Conservation (phyloP, 805 yeast species). For the Dipodascopsis tothii region DNA sequence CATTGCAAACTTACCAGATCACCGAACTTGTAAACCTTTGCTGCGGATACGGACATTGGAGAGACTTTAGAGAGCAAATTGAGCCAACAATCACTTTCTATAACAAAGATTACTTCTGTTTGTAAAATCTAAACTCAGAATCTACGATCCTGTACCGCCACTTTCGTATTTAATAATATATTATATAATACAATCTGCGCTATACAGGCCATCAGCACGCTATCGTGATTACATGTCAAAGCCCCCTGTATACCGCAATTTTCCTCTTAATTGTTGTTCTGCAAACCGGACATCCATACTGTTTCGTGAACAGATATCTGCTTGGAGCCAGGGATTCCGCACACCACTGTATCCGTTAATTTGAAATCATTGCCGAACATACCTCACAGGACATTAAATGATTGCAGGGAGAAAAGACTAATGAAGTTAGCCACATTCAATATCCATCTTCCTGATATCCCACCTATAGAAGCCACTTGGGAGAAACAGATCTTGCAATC, state of each 20-base stretch:
- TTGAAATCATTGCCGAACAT: too few species aligned
- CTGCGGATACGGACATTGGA: slow-evolving; percentile 5
- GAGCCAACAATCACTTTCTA: too few species aligned
- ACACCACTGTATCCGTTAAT: too few species aligned
- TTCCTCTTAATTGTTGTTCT: neutral
- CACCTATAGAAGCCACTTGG: slow-evolving; percentile 15
- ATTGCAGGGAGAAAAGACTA: slow-evolving; percentile 17
- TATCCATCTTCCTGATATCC: neutral
- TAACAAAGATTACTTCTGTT: too few species aligned
- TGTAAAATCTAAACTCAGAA: too few species aligned
- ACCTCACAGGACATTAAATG: slow-evolving; percentile 18
- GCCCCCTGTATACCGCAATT: neutral
- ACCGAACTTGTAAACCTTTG: slow-evolving; percentile 16
- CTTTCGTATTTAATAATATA: too few species aligned
- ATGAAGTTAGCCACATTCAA: neutral
- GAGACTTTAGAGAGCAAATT: too few species aligned
- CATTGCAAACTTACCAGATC: slow-evolving; percentile 9
- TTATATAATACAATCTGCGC: too few species aligned
- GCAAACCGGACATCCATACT: neutral
- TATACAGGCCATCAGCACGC: neutral
- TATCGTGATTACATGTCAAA: slow-evolving; percentile 21
- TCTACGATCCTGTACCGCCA: too few species aligned
- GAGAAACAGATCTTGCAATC: slow-evolving; percentile 16
- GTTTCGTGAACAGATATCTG: too few species aligned
- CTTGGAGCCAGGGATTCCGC: too few species aligned